These are phyloP conservation scores for Trichoderma afroharzianum DNA, from an alignment of 2,329 filamentous ascomycete genomes.

Conservation along the genomic window DNA sequence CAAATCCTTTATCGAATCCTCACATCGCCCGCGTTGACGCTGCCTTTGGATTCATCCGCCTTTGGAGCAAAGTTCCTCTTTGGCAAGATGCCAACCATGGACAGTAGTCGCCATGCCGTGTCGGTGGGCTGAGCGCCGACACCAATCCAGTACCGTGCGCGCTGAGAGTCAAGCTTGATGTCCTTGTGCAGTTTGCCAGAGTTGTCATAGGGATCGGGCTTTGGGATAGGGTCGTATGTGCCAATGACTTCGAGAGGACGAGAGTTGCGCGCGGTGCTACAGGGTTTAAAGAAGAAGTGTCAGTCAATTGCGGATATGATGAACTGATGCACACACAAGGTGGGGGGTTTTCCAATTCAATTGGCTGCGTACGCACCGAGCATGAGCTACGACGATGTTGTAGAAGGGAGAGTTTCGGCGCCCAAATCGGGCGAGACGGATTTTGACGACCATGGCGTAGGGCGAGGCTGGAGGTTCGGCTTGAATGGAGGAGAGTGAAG, in stretches of 20 bases:
- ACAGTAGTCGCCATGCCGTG: slow-evolving; percentile 79
- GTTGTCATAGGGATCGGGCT: slow-evolving; percentile 54
- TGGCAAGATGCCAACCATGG: slow-evolving; percentile 60
- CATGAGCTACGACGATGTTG: slow-evolving; percentile 95
- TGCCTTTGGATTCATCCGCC: slow-evolving; percentile 25
- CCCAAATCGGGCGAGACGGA: slow-evolving; percentile 91
- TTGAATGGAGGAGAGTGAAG: not conserved
- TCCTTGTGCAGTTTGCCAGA: slow-evolving; percentile 81
- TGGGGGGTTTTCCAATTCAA: not conserved
- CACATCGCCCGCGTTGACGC: slow-evolving; percentile 28
- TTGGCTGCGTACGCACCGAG: slow-evolving; percentile 55
- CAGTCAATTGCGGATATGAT: not conserved
- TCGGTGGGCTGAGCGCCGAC: slow-evolving; percentile 94
- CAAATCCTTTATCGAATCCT: slow-evolving; percentile 27
- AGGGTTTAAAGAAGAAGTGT: slow-evolving; percentile 28
- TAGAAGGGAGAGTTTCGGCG: slow-evolving; percentile 86
- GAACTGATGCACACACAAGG: not conserved
- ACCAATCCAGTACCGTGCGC: slow-evolving; percentile 93
- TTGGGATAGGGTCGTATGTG: slow-evolving; percentile 68
- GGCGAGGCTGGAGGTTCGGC: not conserved
- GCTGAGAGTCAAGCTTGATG: slow-evolving; percentile 74
- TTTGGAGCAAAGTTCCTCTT: slow-evolving; percentile 37
- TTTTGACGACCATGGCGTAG: slow-evolving; percentile 77
- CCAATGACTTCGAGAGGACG: slow-evolving; percentile 91
- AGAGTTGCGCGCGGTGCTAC: slow-evolving; percentile 73